Evolutionary conservation across 2,329 filamentous ascomycete species (phyloP).

Genomic region (Calonectria naviculata): DNA sequence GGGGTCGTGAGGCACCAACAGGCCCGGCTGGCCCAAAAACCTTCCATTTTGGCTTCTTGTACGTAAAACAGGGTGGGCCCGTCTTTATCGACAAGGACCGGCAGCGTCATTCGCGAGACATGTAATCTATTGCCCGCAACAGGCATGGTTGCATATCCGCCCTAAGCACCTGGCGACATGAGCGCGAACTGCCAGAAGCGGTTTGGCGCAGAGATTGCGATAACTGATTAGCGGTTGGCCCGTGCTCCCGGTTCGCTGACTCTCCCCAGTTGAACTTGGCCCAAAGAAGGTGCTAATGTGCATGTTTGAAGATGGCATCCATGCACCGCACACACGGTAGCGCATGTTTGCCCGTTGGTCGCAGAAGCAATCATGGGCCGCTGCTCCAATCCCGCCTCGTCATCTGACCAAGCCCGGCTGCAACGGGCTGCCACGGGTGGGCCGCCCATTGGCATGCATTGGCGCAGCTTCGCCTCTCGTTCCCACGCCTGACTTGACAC

Average conservation of each 20-base stretch:
- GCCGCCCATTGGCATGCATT: neutral
- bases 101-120: neutral
- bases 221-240: neutral
- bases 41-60: neutral
- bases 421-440: neutral
- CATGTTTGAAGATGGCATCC: neutral
- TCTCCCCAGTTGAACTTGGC: neutral
- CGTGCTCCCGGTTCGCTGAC: neutral
- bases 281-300: neutral
- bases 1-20: too few relatives aligned
- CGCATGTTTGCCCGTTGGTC: neutral
- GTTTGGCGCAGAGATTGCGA: neutral
- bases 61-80: neutral
- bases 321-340: neutral
- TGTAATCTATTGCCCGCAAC: constrained; percentile 35
- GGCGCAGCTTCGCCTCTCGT: neutral
- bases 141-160: constrained; percentile 17
- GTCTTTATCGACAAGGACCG: constrained; percentile 29
- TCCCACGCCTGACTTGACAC: constrained; percentile 23
- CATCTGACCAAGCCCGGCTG: neutral
- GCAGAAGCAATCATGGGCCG: neutral
- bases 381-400: neutral
- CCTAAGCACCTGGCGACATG: constrained; percentile 13
- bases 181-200: constrained; percentile 33
- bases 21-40: neutral